phyloP scores from a whole-genome alignment of 1,139 yeast species.

The Nakaseomyces delphensis region DNA sequence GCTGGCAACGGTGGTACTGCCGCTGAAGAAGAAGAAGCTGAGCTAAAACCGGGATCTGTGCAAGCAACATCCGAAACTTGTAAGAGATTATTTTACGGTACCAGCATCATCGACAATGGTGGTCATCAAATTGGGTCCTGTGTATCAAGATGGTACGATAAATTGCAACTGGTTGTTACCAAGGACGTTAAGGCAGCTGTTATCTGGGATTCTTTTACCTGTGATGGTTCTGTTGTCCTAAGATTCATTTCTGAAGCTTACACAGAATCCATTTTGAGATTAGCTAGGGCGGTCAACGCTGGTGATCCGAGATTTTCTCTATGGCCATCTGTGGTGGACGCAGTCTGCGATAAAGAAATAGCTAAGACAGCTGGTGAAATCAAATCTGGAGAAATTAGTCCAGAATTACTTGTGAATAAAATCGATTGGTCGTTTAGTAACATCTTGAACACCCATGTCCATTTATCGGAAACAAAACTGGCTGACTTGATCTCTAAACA shows the following conservation, averaged over 20 bases:
- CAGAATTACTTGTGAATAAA: conserved; percentile 34
- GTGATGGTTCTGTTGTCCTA: conserved; percentile 69
- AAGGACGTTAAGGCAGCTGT: conserved; percentile 66
- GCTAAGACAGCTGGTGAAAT: conserved; percentile 12
- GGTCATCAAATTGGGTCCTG: conserved; percentile 69
- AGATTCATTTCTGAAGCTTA: conserved; percentile 67
- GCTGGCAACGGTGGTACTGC: conserved; percentile 41
- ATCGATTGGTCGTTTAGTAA: conserved; percentile 46
- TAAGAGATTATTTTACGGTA: conserved; percentile 55
- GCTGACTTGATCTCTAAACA: conserved; percentile 71
- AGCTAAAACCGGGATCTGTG: conserved; percentile 11
- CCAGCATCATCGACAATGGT: conserved; percentile 43
- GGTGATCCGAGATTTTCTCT: conserved; percentile 50
- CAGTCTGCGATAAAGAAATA: conserved; percentile 29
- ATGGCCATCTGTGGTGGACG: conserved; percentile 39
- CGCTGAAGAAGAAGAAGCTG: conserved; percentile 8
- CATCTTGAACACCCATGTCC: conserved; percentile 41
- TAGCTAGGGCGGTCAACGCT: conserved; percentile 65
- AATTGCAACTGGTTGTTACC: conserved; percentile 60
- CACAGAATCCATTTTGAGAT: conserved; percentile 62
- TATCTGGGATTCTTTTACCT: conserved; percentile 67
- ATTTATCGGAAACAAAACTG: conserved; percentile 63
- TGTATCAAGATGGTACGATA: conserved; percentile 73
- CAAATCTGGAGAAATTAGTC: conserved; percentile 26
- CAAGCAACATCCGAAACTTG: conserved; percentile 23